A percentile compares a stretch with the other conserved stretches of the same genome.
These are phyloP conservation scores for Kwoniella dejecticola DNA, from an alignment of 768 basidiomycete genomes.

Conservation along the genomic window DNA sequence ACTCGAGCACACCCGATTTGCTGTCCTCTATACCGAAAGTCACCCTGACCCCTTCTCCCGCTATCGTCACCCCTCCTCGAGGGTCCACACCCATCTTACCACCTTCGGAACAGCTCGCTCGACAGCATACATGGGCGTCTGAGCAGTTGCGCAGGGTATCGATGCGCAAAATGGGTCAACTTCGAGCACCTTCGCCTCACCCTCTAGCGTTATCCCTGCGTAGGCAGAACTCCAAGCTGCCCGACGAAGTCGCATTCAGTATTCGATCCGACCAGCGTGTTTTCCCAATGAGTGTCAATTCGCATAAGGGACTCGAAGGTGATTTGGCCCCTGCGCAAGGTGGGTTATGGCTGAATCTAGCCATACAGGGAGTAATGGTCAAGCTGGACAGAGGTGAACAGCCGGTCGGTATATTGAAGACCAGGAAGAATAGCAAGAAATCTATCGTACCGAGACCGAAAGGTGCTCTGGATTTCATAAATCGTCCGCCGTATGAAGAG, in stretches of 20 bases:
- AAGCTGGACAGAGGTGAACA: conserved; percentile 27
- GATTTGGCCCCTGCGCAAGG: conserved; percentile 32
- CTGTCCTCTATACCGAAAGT: conserved; percentile 14
- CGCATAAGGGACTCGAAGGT: conserved; percentile 2
- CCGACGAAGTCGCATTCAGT: conserved; percentile 43
- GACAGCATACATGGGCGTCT: conserved; percentile 25
- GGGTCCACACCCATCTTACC: conserved; percentile 6
- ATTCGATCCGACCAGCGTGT: conserved; percentile 37
- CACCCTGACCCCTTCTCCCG: conserved; percentile 26
- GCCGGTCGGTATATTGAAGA: conserved; percentile 21
- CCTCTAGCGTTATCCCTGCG: conserved; percentile 36
- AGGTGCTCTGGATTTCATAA: conserved; percentile 39
- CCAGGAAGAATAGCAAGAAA: not conserved
- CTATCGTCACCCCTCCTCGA: conserved; percentile 20
- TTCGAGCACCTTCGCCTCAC: conserved; percentile 46
- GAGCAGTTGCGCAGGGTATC: conserved; percentile 42
- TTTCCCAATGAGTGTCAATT: conserved; percentile 43
- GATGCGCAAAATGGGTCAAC: conserved; percentile 32
- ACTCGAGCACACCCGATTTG: conserved; percentile 12
- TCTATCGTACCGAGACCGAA: conserved; percentile 19
- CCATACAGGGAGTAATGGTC: conserved; percentile 24
- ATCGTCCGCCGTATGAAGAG: conserved; percentile 47
- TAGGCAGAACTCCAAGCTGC: conserved; percentile 36
- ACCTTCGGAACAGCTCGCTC: conserved; percentile 8
- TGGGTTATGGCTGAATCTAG: conserved; percentile 27